Base-by-base conservation (phyloP, 1,284 basidiomycete species). In the Moesziomyces globuligerus region DNA sequence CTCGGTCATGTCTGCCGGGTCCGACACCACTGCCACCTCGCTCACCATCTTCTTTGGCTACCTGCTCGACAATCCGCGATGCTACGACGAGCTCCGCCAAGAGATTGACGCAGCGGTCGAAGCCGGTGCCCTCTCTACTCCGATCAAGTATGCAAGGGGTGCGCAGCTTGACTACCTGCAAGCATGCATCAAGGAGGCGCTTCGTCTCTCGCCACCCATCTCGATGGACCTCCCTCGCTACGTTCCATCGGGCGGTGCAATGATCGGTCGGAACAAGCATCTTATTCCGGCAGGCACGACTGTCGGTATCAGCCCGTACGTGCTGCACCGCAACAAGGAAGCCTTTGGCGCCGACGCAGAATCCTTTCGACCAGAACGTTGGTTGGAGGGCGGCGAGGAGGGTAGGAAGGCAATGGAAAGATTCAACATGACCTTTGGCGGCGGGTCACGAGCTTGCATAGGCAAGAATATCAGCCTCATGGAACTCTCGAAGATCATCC, bases 151-250 rank as follows among this genome's bases (percentile, higher is more conserved):
- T 36, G 72, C 62, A 9, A 62, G 72, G 10, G 79, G 70, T 0
- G 53, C 62, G 1, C 68, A 77, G 45, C 48, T 81, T 6, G 58
- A 65, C 21, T 79, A 76, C 23, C 48, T 80, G 3, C 71, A 78
- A 58, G 81, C 78, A 6, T 82, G 79, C 48, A 64, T 82, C 54
- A 82, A 82, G 57, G 81, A 82, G 51, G 66, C 72, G 0, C 55
- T 82, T 3, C 74, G 81, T 11, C 74, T 82, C 2, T 79, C 81
- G 23, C 81, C 81, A 3, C 76, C 81, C 15, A 80, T 82, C 23
- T 73, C 74, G 10, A 74, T 78, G 69, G 71, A 73, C 17, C 54
- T 82, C 3, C 80, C 76, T 10, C 72, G 81, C 23, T 65, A 76
- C 36, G 70, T 77, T 2, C 79, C 81, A 0, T 25, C 43, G 0